Evolutionary conservation across 306 rosid genomes (phyloP).

Genomic region (Vachellia collinsii): DNA sequence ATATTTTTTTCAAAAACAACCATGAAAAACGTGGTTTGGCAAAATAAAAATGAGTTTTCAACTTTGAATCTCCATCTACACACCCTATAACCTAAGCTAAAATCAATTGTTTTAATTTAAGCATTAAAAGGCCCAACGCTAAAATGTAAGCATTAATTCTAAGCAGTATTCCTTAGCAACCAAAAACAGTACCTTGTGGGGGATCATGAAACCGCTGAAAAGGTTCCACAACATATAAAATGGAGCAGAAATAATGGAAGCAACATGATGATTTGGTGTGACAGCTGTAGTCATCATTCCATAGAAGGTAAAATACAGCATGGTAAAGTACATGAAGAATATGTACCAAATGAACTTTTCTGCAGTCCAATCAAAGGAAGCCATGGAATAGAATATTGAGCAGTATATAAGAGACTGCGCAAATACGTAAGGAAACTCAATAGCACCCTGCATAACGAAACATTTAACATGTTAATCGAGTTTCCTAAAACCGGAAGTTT

Average conservation of each 20-base stretch:
- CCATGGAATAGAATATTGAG: constrained; percentile 86
- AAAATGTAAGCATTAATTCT: not conserved
- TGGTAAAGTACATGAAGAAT: constrained; percentile 91
- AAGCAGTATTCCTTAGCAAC: not conserved
- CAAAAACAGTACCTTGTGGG: constrained; percentile 67
- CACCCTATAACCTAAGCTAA: not conserved
- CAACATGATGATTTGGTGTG: constrained; percentile 97
- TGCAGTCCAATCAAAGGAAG: constrained; percentile 78
- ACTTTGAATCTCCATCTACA: not conserved
- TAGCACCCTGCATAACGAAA: constrained; percentile 66
- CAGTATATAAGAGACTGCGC: constrained; percentile 81
- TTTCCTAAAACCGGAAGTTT: constrained; percentile 20
- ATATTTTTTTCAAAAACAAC: not conserved
- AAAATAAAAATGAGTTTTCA: not conserved
- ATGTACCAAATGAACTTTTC: constrained; percentile 86
- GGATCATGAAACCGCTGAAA: constrained; percentile 99
- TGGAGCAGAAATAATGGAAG: constrained; percentile 91
- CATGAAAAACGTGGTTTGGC: not conserved
- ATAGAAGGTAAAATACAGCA: constrained; percentile 95
- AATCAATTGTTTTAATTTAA: not conserved
- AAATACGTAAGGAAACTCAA: constrained; percentile 94
- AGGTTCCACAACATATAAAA: constrained; percentile 99
- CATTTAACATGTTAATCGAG: constrained; percentile 31
- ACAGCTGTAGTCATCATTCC: constrained; percentile 99
- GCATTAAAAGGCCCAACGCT: constrained; percentile 11